phyloP scores from a whole-genome alignment of 169 alveolate species.

The Cryptosporidium canis region DNA sequence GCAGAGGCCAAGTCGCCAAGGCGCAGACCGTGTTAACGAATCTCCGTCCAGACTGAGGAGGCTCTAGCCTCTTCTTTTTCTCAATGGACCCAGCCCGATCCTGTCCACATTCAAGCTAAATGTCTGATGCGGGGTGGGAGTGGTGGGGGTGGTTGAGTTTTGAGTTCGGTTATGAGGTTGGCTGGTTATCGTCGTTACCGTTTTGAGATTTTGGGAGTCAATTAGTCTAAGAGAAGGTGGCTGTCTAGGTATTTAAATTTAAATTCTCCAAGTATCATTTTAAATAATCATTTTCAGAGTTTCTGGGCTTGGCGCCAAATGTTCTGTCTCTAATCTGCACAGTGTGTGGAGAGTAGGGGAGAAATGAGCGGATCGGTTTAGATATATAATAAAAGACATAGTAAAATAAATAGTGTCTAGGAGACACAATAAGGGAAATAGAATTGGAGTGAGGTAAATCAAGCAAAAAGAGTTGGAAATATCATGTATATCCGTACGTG shows the following conservation, averaged over 20 bases:
- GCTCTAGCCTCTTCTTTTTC: not conserved
- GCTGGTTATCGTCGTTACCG: too few species aligned
- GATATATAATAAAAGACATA: constrained; percentile 42
- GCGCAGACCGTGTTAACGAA: not conserved
- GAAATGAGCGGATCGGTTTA: constrained; percentile 56
- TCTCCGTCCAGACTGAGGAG: not conserved
- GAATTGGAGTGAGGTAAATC: constrained; percentile 10
- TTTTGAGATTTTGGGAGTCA: not conserved
- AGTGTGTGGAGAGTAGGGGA: constrained; percentile 64
- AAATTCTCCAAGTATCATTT: not conserved
- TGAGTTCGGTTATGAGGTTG: too few species aligned
- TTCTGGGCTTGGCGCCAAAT: not conserved
- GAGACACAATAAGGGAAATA: constrained; percentile 9
- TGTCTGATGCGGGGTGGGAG: too few species aligned
- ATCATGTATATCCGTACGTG: constrained; percentile 70
- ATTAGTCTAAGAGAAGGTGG: not conserved
- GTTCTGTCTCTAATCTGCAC: constrained; percentile 54
- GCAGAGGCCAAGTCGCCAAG: not conserved
- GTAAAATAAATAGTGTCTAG: constrained; percentile 12
- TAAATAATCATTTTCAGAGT: not conserved
- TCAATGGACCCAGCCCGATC: too few species aligned
- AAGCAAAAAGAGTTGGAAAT: not conserved
- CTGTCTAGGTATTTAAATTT: not conserved
- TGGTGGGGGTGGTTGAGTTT: too few species aligned
- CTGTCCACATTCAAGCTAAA: too few species aligned